Evolutionary conservation across 2,329 filamentous ascomycete species (phyloP), one percentile per base, ranked within the genome.

Genomic region (Hymenoscyphus scutula): DNA sequence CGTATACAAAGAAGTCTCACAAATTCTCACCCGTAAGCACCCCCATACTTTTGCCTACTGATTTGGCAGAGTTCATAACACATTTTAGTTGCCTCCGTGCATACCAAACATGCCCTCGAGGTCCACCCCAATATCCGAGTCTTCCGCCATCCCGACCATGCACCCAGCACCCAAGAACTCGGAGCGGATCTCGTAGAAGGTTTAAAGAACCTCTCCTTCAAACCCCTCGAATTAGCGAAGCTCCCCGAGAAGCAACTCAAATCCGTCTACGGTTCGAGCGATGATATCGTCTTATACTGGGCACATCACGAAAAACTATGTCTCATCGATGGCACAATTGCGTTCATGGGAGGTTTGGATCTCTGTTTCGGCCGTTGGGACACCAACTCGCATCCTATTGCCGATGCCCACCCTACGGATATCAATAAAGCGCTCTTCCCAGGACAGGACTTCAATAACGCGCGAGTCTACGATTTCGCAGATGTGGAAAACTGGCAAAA

Each of bases 381-480:
- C 70, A 96, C 91, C 6, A 91, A 91, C 74, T 87, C 89, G 79
- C 93, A 97, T 74, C 85, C 90, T 1, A 92, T 97, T 66, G 85
- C 92, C 13, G 73, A 74, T 60, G 88, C 87, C 15, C 92, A 97
- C 73, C 91, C 92, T 0, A 85, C 85, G 2, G 84, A 96, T 74
- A 74, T 96, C 27, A 85, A 91, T 63, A 79, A 84, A 29, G 91
- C 91, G 53, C 76, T 97, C 11, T 97, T 94, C 75, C 91, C 92
- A 0, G 92, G 93, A 0, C 93, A 97, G 73, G 93, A 97, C 71
- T 97, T 91, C 79, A 97, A 97, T 77, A 96, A 97, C 69, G 91
- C 92, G 27, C 82, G 87, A 58, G 86, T 96, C 37, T 89, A 90
- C 73, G 93, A 95, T 75, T 94, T 95, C 74, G 82, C 87, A 54